Conservation (phyloP, 2,329 filamentous ascomycete species). For the Claviceps citrina region DNA sequence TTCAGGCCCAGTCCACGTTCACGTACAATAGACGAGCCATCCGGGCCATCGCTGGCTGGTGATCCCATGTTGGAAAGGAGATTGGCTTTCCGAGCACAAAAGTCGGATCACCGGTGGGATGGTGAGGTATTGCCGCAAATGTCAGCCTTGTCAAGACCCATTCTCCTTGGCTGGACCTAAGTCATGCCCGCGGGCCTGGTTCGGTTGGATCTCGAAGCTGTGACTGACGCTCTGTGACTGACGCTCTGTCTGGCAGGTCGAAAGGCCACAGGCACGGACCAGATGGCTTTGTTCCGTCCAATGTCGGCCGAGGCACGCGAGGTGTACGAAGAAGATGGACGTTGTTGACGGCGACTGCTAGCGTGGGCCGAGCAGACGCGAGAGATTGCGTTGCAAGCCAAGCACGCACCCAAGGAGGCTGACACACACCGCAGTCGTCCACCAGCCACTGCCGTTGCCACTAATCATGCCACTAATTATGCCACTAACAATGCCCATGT, state of each 20-base stretch:
- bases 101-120: constrained; percentile 1
- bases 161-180: constrained; percentile 5
- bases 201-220: not conserved
- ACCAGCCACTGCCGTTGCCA: too few relatives aligned
- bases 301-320: not conserved
- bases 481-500: too few relatives aligned
- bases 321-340: not conserved
- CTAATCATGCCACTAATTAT: too few relatives aligned
- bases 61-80: constrained; percentile 16
- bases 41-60: constrained; percentile 39
- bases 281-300: not conserved
- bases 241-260: not conserved
- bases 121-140: constrained; percentile 3
- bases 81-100: constrained; percentile 11
- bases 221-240: not conserved
- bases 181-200: constrained; percentile 3
- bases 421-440: too few relatives aligned
- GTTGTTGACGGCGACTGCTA: not conserved
- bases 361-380: not conserved
- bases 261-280: not conserved
- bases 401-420: too few relatives aligned
- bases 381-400: too few relatives aligned
- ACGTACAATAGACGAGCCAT: constrained; percentile 61
- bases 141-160: constrained; percentile 5
- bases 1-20: constrained; percentile 28